Evolutionary conservation across 1,284 basidiomycete genomes (phyloP), one percentile per base, ranked within the genome.

Genomic region (Trametes hirsuta): DNA sequence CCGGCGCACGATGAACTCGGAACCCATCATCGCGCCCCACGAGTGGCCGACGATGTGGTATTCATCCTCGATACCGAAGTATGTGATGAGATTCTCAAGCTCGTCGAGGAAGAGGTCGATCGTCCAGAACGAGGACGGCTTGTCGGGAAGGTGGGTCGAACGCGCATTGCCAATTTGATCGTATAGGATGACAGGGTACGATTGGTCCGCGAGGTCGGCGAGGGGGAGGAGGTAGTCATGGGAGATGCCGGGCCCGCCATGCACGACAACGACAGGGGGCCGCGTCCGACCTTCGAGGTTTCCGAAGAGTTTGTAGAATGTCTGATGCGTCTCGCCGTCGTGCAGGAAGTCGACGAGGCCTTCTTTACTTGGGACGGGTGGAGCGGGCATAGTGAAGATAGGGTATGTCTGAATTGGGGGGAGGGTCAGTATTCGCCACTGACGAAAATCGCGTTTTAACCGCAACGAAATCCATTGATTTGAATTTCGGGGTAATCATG

Each of bases 111-210:
- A 76, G 50, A 76, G 68, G 21, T 70, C 66, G 48, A 68, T 58
- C 0, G 66, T 71, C 72, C 72, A 75, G 64, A 76, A 74, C 35
- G 52, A 35, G 8, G 47, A 50, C 9, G 63, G 64, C 59, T 72
- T 71, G 52, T 71, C 66, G 1, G 39, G 62, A 24, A 75, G 64
- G 63, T 73, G 74, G 5, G 72, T 75, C n/a, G 72, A 74, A 18
- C 59, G 63, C 10, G 68, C 72, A 52, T 58, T 66, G 34, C 75
- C 72, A 39, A 76, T 46, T 54, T 76, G 75, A 56, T 76, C 74
- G 65, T 76, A 76, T 46, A 74, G 58, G 47, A 76, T 63, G 45
- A 76, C 66, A 67, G 71, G 47, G 66, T 76, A 74, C 12, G 57
- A 53, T 3, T 56, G 35, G 6, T 51, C 24, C 2, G 65, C 53